Evolutionary conservation across 2,329 filamentous ascomycete species (phyloP).

Genomic region (Calonectria pteridis): DNA sequence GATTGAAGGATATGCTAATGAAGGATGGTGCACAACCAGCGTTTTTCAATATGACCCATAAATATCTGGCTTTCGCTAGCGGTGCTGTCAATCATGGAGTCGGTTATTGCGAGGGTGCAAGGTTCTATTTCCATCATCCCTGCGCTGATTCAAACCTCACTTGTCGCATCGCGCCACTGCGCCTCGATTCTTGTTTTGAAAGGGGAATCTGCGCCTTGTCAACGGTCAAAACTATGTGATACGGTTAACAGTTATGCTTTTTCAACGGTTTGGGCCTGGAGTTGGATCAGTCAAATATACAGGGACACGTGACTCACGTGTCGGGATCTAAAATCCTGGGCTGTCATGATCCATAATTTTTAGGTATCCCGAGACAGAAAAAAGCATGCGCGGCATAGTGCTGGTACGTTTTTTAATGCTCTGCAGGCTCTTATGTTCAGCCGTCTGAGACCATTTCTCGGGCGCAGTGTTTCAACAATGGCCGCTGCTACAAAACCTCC

Average conservation of each 20-base stretch:
- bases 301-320: not conserved
- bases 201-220: not conserved
- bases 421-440: constrained; percentile 43
- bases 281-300: not conserved
- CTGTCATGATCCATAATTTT: constrained; percentile 5
- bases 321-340: not conserved
- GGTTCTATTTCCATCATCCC: not conserved
- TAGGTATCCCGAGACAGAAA: not conserved
- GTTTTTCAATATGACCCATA: not conserved
- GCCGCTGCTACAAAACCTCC: constrained; percentile 51
- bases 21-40: not conserved
- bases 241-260: not conserved
- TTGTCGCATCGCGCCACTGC: not conserved
- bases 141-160: not conserved
- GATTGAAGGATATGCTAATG: not conserved
- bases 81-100: not conserved
- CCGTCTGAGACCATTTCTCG: constrained; percentile 38
- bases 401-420: constrained; percentile 26
- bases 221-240: not conserved
- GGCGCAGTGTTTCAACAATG: constrained; percentile 57
- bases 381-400: constrained; percentile 7
- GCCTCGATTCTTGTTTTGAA: not conserved
- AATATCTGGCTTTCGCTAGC: constrained; percentile 1
- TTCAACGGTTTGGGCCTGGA: not conserved
- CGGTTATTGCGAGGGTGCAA: not conserved